These are phyloP conservation scores for Gastrolobium villosum DNA, from an alignment of 306 rosid species.

Conservation along the genomic window DNA sequence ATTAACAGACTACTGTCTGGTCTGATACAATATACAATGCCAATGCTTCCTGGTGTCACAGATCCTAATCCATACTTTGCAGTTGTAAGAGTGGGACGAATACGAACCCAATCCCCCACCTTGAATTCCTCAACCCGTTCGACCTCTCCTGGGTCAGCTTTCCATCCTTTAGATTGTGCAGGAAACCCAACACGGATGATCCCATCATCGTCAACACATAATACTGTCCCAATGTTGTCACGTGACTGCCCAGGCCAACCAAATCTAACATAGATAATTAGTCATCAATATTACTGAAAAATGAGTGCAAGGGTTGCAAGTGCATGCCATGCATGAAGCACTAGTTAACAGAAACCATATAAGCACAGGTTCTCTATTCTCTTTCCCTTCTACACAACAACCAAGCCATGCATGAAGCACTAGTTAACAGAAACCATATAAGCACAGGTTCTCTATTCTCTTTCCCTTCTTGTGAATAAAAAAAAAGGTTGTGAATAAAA, in stretches of 20 bases:
- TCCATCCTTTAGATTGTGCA: slow-evolving; percentile 89
- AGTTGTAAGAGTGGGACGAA: slow-evolving; percentile 79
- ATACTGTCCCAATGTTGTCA: slow-evolving; percentile 79
- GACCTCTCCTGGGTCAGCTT: slow-evolving; percentile 90
- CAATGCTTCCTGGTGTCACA: slow-evolving; percentile 86
- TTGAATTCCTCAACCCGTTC: slow-evolving; percentile 84
- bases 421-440: not conserved
- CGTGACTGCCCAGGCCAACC: slow-evolving; percentile 91
- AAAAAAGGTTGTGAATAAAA: not conserved
- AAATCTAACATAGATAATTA: slow-evolving; percentile 58
- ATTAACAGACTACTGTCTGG: slow-evolving; percentile 78
- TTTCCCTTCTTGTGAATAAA: not conserved
- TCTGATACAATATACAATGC: slow-evolving; percentile 77
- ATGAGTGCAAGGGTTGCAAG: not conserved
- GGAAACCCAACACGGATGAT: slow-evolving; percentile 87
- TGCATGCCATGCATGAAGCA: not conserved
- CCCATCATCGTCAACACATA: slow-evolving; percentile 85
- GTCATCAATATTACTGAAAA: not conserved
- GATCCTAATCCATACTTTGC: slow-evolving; percentile 82
- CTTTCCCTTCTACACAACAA: slow-evolving; percentile 4
- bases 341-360: not conserved
- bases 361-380: slow-evolving; percentile 10
- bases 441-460: not conserved
- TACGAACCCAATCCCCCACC: slow-evolving; percentile 89
- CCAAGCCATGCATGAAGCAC: not conserved